phyloP scores from a whole-genome alignment of 225 moss, liverwort and hornwort species.

The Physcomitrium patens region DNA sequence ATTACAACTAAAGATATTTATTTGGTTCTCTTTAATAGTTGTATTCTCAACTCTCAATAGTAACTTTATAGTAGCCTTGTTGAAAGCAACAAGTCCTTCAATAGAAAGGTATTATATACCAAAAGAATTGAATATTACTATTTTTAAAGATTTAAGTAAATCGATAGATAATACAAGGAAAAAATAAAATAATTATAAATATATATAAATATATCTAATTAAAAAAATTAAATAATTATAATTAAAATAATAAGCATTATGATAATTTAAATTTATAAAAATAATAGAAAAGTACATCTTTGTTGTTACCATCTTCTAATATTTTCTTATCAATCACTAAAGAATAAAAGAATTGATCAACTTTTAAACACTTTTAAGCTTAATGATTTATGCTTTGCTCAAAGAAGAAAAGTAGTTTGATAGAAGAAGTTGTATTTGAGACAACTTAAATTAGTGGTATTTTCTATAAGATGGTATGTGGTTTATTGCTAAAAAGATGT shows the following conservation, averaged over 20 bases:
- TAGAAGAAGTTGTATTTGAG: neutral
- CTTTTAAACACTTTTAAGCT: neutral
- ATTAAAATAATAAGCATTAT: neutral
- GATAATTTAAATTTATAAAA: too few species aligned
- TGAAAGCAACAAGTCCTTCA: conserved; percentile 89
- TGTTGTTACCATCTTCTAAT: conserved; percentile 79
- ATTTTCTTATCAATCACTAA: conserved; percentile 79
- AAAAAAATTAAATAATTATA: neutral
- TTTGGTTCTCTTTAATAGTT: conserved; percentile 79
- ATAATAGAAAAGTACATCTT: conserved; percentile 75
- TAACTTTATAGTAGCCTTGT: conserved; percentile 89
- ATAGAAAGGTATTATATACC: conserved; percentile 81
- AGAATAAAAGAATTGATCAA: neutral
- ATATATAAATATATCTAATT: too few species aligned
- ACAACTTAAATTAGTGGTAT: too few species aligned
- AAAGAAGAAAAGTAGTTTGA: too few species aligned
- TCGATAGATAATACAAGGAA: too few species aligned
- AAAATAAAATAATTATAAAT: too few species aligned
- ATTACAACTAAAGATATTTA: conserved; percentile 27
- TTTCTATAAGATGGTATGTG: too few species aligned
- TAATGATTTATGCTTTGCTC: too few species aligned
- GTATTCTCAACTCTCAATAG: conserved; percentile 75
- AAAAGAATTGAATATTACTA: neutral
- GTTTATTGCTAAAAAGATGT: too few species aligned
- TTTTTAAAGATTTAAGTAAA: neutral